Conservation (phyloP, 768 basidiomycete genomes). For the Mycena venus region DNA sequence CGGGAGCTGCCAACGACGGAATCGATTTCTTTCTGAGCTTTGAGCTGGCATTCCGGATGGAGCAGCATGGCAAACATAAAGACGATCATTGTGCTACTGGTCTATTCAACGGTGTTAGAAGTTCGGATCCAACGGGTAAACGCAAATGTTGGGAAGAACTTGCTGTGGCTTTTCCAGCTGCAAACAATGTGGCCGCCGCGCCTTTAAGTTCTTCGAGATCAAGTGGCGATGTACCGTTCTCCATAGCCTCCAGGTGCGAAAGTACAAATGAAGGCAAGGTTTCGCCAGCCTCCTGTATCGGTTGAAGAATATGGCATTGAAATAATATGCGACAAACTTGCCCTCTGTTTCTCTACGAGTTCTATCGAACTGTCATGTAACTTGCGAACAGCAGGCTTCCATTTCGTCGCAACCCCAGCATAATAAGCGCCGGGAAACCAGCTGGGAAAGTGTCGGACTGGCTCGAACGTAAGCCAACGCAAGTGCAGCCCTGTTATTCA, state of each 20-base stretch:
- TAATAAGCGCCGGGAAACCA: constrained; percentile 50
- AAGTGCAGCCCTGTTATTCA: no score
- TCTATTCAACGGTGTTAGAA: no score
- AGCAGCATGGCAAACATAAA: constrained; percentile 44
- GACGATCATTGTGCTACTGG: background rate
- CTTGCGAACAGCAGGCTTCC: background rate
- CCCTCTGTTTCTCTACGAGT: constrained; percentile 14
- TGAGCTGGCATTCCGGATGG: constrained; percentile 38
- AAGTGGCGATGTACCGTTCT: background rate
- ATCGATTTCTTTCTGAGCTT: constrained; percentile 44
- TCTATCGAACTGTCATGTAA: constrained; percentile 16
- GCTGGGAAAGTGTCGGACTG: constrained; percentile 42
- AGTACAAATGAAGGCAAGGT: constrained; percentile 34
- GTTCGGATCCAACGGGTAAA: no score
- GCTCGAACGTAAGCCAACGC: background rate
- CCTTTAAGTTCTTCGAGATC: constrained; percentile 27
- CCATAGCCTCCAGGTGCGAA: constrained; percentile 30
- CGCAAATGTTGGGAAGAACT: no score
- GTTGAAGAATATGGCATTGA: no score
- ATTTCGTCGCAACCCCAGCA: constrained; percentile 13
- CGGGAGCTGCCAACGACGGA: constrained; percentile 35
- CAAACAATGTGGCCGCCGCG: constrained; percentile 25
- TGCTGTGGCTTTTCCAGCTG: background rate
- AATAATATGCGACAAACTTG: no score
- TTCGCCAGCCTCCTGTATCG: constrained; percentile 23